Conservation (phyloP, 176 grass and related monocot species). For the Ensete ventricosum region DNA sequence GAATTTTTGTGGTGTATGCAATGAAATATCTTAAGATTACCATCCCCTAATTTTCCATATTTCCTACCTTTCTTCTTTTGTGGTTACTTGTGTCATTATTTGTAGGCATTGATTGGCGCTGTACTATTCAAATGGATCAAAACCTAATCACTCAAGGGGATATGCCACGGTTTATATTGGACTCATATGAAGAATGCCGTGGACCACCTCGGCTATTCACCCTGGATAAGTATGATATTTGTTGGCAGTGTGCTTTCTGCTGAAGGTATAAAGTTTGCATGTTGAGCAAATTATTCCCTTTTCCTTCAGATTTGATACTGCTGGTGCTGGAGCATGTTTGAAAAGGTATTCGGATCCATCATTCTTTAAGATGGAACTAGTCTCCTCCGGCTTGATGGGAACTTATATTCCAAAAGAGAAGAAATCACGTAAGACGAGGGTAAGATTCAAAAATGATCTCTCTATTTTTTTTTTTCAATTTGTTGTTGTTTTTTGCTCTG, state of each 20-base stretch:
- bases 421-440: conserved; percentile 72
- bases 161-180: conserved; percentile 98
- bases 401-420: conserved; percentile 48
- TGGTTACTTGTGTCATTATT: conserved; percentile 4
- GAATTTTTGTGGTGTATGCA: not conserved
- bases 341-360: conserved; percentile 98
- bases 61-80: not conserved
- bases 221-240: conserved; percentile 77
- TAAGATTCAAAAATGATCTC: conserved; percentile 1
- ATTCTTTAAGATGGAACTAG: conserved; percentile 73
- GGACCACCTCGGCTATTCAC: conserved; percentile 77
- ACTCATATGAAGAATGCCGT: conserved; percentile 95
- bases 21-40: not conserved
- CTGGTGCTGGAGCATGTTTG: conserved; percentile 86
- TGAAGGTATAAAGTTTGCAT: not conserved
- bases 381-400: conserved; percentile 37
- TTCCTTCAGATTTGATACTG: conserved; percentile 87
- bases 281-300: conserved; percentile 15
- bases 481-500: not conserved
- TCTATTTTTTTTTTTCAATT: no score
- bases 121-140: conserved; percentile 77
- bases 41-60: not conserved
- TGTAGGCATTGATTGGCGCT: conserved; percentile 64
- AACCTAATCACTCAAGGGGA: conserved; percentile 90
- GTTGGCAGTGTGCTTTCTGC: not conserved